Base-by-base conservation (phyloP, 2,329 filamentous ascomycete genomes). In the Fusarium anguioides region DNA sequence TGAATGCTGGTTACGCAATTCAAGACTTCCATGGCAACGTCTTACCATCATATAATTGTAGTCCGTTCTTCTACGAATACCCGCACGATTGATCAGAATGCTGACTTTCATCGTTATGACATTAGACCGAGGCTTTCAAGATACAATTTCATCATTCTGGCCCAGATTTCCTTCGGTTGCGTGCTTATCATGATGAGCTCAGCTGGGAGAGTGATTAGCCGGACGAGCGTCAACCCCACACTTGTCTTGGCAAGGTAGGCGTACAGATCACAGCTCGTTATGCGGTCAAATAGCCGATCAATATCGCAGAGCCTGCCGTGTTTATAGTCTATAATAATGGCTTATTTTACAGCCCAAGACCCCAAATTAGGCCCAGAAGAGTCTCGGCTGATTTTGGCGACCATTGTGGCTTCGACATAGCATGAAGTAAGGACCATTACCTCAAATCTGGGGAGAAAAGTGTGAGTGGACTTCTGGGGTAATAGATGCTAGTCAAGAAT, bases 401-500 rank as follows among this genome's bases (percentile, higher is more conserved):
- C 40, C 47, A 37, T 45, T 37, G 45, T 47, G 60, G 49, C 39
- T 29, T 61, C 51, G 24, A 45, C 37, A 60, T 21, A 50, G 36
- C 49, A 60, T 21, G 51, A n/a, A n/a, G n/a, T n/a, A n/a, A 66
- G 51, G 56, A 59, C 48, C 59, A 52, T 63, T 63, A 33, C 40
- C 55, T 62, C 41, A 45, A 59, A 68, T 55, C 61, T 52, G 61
- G 66, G 65, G 66, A 57, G 55, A 69, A 68, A 60, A 64, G 68
- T 69, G 70, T 64, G 70, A 66, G 70, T 72, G 70, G 70, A 63
- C 56, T 54, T 54, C 51, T 68, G 70, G 70, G 70, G 68, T 72
- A 72, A 66, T 35, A 53, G 36, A 29, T 50, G 47, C 50, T 49
- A 51, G 52, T 53, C 33, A 44, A 33, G 33, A 53, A 56, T 50